These are phyloP conservation scores for Cladosporium sp. DNA, from an alignment of 2,329 filamentous ascomycete species.

Conservation along the genomic window DNA sequence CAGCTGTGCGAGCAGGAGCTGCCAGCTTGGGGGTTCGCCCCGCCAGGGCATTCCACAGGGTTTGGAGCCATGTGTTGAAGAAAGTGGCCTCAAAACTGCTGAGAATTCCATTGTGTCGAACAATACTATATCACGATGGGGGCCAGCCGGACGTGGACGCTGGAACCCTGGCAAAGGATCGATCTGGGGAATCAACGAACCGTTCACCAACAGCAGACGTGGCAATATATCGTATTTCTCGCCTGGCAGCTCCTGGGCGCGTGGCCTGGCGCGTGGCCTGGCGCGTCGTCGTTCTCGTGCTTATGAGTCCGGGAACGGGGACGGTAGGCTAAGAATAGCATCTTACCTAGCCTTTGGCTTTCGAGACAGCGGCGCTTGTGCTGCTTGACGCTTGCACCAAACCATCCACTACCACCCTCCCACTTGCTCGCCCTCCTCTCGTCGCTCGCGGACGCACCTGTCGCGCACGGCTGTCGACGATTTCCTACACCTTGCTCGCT, in stretches of 20 bases:
- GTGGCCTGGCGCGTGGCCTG: no score
- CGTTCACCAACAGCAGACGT: no score
- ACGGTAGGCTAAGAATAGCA: background rate
- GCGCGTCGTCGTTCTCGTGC: no score
- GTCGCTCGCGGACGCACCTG: slow-evolving; percentile 3
- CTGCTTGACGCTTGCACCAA: slow-evolving; percentile 6
- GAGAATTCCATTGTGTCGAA: background rate
- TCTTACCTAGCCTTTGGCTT: background rate
- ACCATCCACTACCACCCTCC: background rate
- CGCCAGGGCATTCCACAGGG: background rate
- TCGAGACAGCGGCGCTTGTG: background rate
- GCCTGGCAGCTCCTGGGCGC: no score
- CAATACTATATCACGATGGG: no score
- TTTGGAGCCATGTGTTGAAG: slow-evolving; percentile 41
- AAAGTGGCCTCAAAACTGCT: slow-evolving; percentile 16
- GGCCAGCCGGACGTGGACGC: no score
- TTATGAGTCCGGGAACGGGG: background rate
- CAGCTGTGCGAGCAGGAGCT: no score
- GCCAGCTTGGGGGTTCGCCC: no score
- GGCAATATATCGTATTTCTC: no score
- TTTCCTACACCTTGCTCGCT: background rate
- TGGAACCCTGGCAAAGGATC: no score
- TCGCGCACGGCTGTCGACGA: background rate
- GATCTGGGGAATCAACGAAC: no score
- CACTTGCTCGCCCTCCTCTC: slow-evolving; percentile 2